These are phyloP conservation scores for Hemileccinum impolitum DNA, from an alignment of 768 basidiomycete genomes.

Conservation along the genomic window DNA sequence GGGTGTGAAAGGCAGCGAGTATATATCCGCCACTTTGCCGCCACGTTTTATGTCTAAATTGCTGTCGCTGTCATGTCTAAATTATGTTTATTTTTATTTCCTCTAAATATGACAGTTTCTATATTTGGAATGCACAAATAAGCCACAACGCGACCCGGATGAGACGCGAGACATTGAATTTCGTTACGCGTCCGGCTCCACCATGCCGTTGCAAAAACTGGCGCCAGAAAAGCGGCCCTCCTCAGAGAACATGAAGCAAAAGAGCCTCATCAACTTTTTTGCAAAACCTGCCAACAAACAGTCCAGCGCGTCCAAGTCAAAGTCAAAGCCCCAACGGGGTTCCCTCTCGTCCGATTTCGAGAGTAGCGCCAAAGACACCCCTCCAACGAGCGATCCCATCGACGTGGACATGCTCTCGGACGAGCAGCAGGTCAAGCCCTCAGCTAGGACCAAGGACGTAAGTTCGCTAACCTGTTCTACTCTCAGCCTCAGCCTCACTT, in stretches of 20 bases:
- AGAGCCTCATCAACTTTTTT: conserved; percentile 72
- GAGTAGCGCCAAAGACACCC: conserved; percentile 52
- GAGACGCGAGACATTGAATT: conserved; percentile 4
- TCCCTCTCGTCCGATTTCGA: conserved; percentile 47
- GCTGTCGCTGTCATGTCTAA: neutral
- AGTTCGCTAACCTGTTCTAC: conserved; percentile 10
- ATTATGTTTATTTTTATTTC: conserved; percentile 1
- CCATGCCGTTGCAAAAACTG: conserved; percentile 16
- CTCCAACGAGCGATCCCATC: conserved; percentile 75
- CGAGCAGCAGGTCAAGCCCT: conserved; percentile 40
- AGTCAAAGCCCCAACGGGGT: conserved; percentile 33
- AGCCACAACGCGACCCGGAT: conserved; percentile 14
- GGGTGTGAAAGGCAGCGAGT: neutral
- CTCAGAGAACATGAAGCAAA: conserved; percentile 57
- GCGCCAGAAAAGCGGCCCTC: conserved; percentile 36
- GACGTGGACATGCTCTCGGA: conserved; percentile 71
- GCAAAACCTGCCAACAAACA: conserved; percentile 35
- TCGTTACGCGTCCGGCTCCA: conserved; percentile 6
- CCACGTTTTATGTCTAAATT: neutral
- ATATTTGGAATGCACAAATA: conserved; percentile 13
- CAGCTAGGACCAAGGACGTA: conserved; percentile 33
- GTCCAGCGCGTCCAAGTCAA: neutral
- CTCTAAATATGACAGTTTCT: neutral
- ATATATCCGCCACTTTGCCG: neutral
- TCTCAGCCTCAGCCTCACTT: neutral